These are phyloP conservation scores for Rhizoclosmatium globosum DNA, from an alignment of 192 early-diverging fungal species.

Conservation along the genomic window DNA sequence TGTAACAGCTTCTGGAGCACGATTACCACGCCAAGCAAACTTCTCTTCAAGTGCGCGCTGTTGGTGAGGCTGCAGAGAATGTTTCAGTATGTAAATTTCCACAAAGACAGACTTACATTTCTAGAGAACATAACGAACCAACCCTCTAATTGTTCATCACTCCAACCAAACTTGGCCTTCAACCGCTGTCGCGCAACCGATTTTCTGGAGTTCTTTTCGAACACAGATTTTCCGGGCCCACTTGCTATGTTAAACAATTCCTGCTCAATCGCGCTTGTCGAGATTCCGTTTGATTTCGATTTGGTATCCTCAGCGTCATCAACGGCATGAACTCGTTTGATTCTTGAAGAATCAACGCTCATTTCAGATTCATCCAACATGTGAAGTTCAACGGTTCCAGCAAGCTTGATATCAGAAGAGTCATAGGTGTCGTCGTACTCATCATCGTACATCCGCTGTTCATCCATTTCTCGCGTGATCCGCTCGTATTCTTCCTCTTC, in stretches of 20 bases:
- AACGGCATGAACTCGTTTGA: neutral
- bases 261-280: constrained; percentile 23
- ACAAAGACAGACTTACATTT: constrained; percentile 67
- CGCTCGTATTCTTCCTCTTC: constrained; percentile 53
- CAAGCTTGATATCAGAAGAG: constrained; percentile 66
- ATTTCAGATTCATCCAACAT: constrained; percentile 58
- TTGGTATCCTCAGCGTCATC: neutral
- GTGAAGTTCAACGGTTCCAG: constrained; percentile 59
- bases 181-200: constrained; percentile 66
- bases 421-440: constrained; percentile 92
- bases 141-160: constrained; percentile 92
- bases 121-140: constrained; percentile 89
- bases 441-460: constrained; percentile 67
- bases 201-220: constrained; percentile 71
- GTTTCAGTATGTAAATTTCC: neutral
- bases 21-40: constrained; percentile 68
- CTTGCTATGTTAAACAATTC: constrained; percentile 58
- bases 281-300: neutral
- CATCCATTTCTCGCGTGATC: constrained; percentile 23
- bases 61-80: constrained; percentile 64
- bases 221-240: constrained; percentile 45
- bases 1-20: constrained; percentile 30
- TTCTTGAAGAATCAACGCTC: neutral
- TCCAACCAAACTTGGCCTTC: constrained; percentile 73
- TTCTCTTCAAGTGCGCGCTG: constrained; percentile 61